These are phyloP conservation scores for Didymella glomerata DNA, from an alignment of 2,329 filamentous ascomycete genomes.

Conservation along the genomic window DNA sequence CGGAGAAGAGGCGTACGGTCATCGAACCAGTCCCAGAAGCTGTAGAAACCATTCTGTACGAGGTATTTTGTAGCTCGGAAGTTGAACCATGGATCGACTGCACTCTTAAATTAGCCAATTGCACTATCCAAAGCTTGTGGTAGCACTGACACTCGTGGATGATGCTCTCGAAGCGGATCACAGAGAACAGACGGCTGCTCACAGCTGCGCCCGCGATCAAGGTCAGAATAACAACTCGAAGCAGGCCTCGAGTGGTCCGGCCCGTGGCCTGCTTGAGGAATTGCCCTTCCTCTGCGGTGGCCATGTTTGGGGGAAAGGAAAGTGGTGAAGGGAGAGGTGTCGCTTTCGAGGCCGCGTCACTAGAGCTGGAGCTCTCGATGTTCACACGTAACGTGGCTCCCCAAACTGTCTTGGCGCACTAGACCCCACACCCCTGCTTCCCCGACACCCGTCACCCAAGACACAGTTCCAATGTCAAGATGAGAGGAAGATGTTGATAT, in stretches of 20 bases:
- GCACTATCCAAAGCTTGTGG: slow-evolving; percentile 15
- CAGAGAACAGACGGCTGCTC: slow-evolving; percentile 94
- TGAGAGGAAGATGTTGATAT: too few species aligned
- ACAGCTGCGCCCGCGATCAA: slow-evolving; percentile 92
- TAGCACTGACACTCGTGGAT: slow-evolving; percentile 93
- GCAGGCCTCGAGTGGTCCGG: slow-evolving; percentile 81
- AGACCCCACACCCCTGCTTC: slow-evolving; percentile 27
- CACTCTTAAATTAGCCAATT: slow-evolving; percentile 39
- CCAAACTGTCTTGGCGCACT: slow-evolving; percentile 3
- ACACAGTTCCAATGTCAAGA: too few species aligned
- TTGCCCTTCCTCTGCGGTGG: slow-evolving; percentile 51
- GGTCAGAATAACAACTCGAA: slow-evolving; percentile 87
- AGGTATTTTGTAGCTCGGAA: slow-evolving; percentile 98
- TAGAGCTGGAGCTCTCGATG: slow-evolving; percentile 44
- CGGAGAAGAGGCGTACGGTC: slow-evolving; percentile 70
- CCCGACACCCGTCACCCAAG: too few species aligned
- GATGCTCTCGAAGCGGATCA: slow-evolving; percentile 99
- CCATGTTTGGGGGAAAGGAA: slow-evolving; percentile 46
- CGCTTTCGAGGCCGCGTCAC: slow-evolving; percentile 47
- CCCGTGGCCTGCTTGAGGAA: slow-evolving; percentile 81
- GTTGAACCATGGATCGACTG: slow-evolving; percentile 99
- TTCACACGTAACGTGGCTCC: slow-evolving; percentile 35
- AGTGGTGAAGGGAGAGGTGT: slow-evolving; percentile 37
- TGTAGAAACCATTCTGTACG: slow-evolving; percentile 95
- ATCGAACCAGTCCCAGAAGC: slow-evolving; percentile 99